A percentile compares a stretch with the other conserved stretches of the same genome.
Evolutionary conservation across 257 asterid species (phyloP).

Genomic region (Jasminum sambac): DNA sequence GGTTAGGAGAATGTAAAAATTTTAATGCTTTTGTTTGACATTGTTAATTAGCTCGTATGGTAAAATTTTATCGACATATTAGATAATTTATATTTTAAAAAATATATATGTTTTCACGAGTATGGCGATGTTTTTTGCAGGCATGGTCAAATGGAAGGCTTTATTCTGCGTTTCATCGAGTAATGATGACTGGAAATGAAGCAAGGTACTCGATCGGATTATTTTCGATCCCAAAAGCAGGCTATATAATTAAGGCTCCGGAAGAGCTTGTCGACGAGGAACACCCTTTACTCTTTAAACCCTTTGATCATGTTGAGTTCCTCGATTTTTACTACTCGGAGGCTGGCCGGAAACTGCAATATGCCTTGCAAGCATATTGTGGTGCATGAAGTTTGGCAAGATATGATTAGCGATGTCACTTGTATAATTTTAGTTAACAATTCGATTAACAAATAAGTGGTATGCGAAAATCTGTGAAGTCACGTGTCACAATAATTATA

Average conservation of each 20-base stretch:
- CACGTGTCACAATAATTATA: too few species aligned
- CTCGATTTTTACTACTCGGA: conserved; percentile 40
- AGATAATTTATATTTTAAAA: too few species aligned
- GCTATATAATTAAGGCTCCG: conserved; percentile 42
- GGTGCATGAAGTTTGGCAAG: conserved; percentile 28
- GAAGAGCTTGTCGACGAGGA: conserved; percentile 51
- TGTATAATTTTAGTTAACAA: too few species aligned
- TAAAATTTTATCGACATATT: background rate
- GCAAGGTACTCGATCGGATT: conserved; percentile 49
- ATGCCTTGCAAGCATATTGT: conserved; percentile 45
- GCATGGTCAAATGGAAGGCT: conserved; percentile 69
- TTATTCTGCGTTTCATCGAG: conserved; percentile 46
- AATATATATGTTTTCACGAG: background rate
- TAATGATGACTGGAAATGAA: conserved; percentile 46
- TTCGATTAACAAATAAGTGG: too few species aligned
- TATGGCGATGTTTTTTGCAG: conserved; percentile 22
- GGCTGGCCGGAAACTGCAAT: conserved; percentile 34
- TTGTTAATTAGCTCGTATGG: background rate
- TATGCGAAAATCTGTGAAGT: too few species aligned
- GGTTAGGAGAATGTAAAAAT: too few species aligned
- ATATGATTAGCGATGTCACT: background rate
- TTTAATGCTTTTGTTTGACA: too few species aligned
- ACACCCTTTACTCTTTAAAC: conserved; percentile 51
- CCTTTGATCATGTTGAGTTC: conserved; percentile 47
- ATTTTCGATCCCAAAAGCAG: conserved; percentile 38